phyloP scores from a whole-genome alignment of 495 filamentous ascomycete species.

The Aspergillus saccharolyticus region DNA sequence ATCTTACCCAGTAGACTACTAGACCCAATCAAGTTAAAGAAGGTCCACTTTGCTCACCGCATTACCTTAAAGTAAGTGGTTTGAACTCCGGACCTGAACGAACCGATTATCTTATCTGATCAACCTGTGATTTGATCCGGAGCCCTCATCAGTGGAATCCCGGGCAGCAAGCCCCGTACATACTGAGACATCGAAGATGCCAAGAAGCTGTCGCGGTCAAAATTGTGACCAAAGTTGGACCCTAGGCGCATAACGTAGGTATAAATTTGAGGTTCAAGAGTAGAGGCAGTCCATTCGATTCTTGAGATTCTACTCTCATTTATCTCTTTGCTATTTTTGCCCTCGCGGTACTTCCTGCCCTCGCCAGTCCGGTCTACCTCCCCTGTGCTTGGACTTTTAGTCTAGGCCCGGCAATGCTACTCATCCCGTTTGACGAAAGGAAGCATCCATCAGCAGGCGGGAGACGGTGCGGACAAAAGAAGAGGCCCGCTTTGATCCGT shows the following conservation, averaged over 20 bases:
- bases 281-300: too few species aligned
- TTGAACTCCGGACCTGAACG: background rate
- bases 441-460: background rate
- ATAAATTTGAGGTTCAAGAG: background rate
- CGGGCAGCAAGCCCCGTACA: background rate
- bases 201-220: background rate
- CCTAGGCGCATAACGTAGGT: too few species aligned
- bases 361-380: background rate
- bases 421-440: background rate
- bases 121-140: background rate
- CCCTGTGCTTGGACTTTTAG: too few species aligned
- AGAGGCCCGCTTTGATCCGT: too few species aligned
- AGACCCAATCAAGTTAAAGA: too few species aligned
- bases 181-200: background rate
- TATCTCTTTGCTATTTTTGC: background rate
- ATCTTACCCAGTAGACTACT: too few species aligned
- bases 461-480: too few species aligned
- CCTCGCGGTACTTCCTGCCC: background rate
- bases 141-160: background rate
- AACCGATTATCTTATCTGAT: background rate
- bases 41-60: too few species aligned
- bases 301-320: too few species aligned
- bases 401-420: too few species aligned
- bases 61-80: background rate
- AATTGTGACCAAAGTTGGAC: too few species aligned